Evolutionary conservation across 495 filamentous ascomycete genomes (phyloP).

Genomic region (Talaromyces trachyspermus): DNA sequence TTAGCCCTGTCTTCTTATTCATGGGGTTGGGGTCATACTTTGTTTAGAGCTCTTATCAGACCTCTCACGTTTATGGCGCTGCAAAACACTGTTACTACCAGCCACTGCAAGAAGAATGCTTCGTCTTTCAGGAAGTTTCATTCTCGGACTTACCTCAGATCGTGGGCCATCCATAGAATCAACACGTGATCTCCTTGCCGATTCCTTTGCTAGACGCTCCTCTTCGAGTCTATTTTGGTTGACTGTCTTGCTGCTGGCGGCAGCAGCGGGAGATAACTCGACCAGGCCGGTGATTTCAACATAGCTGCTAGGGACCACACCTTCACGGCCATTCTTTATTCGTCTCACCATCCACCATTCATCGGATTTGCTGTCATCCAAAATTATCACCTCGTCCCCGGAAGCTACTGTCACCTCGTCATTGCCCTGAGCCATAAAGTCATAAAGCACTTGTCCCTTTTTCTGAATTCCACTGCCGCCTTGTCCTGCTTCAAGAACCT

Average conservation of each 20-base stretch:
- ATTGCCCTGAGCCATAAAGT: slow-evolving; percentile 93
- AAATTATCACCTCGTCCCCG: slow-evolving; percentile 83
- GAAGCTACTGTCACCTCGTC: slow-evolving; percentile 91
- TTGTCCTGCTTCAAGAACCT: slow-evolving; percentile 74
- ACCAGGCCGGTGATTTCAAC: slow-evolving; percentile 72
- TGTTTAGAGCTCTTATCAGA: slow-evolving; percentile 45
- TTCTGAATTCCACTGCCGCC: slow-evolving; percentile 60
- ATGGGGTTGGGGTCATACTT: slow-evolving; percentile 52
- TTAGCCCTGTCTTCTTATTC: slow-evolving; percentile 12
- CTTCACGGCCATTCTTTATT: slow-evolving; percentile 83
- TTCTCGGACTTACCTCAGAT: slow-evolving; percentile 71
- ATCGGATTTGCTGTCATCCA: slow-evolving; percentile 86
- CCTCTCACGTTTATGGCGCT: slow-evolving; percentile 65
- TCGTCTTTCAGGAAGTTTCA: slow-evolving; percentile 59
- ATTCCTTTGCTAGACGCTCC: slow-evolving; percentile 68
- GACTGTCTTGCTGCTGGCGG: slow-evolving; percentile 55
- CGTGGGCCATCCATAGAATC: slow-evolving; percentile 46
- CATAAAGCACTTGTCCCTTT: slow-evolving; percentile 79
- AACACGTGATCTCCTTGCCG: slow-evolving; percentile 51
- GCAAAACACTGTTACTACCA: slow-evolving; percentile 53
- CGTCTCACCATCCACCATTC: slow-evolving; percentile 98
- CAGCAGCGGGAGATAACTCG: slow-evolving; percentile 30
- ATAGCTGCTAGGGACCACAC: slow-evolving; percentile 98
- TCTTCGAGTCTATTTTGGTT: slow-evolving; percentile 84
- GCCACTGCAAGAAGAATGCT: slow-evolving; percentile 55